Evolutionary conservation across 1,284 basidiomycete genomes (phyloP).

Genomic region (Neonothopanus nambi): DNA sequence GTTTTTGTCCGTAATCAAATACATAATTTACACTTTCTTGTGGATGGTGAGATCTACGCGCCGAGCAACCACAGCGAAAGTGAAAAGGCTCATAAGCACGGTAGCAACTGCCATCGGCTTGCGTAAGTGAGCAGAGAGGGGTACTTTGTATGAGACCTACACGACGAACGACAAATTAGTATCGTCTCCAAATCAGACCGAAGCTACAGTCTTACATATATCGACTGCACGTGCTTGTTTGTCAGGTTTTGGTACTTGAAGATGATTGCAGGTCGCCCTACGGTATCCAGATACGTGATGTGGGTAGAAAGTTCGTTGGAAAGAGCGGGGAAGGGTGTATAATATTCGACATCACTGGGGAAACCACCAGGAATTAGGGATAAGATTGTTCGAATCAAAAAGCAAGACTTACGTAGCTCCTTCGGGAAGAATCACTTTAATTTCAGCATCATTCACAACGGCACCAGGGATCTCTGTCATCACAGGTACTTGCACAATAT

Average conservation of each 20-base stretch:
- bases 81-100: constrained; percentile 67
- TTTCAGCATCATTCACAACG: constrained; percentile 79
- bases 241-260: constrained; percentile 78
- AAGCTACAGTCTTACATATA: constrained; percentile 58
- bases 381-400: neutral
- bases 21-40: constrained; percentile 41
- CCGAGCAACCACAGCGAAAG: constrained; percentile 56
- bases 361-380: neutral
- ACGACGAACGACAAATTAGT: constrained; percentile 7
- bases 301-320: constrained; percentile 63
- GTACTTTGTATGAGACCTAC: constrained; percentile 85
- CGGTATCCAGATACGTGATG: constrained; percentile 92
- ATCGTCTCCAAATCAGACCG: constrained; percentile 16
- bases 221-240: constrained; percentile 72
- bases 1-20: neutral
- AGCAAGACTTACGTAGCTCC: constrained; percentile 86
- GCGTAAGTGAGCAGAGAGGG: constrained; percentile 73
- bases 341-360: constrained; percentile 73
- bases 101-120: constrained; percentile 79
- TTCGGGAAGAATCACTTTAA: constrained; percentile 88
- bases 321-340: constrained; percentile 77
- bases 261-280: constrained; percentile 79
- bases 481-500: constrained; percentile 83
- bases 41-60: constrained; percentile 68
- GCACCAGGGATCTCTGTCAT: constrained; percentile 82